Evolutionary conservation across 352 stramenopile genomes (phyloP).

Genomic region (Elongisporangium anandrum): DNA sequence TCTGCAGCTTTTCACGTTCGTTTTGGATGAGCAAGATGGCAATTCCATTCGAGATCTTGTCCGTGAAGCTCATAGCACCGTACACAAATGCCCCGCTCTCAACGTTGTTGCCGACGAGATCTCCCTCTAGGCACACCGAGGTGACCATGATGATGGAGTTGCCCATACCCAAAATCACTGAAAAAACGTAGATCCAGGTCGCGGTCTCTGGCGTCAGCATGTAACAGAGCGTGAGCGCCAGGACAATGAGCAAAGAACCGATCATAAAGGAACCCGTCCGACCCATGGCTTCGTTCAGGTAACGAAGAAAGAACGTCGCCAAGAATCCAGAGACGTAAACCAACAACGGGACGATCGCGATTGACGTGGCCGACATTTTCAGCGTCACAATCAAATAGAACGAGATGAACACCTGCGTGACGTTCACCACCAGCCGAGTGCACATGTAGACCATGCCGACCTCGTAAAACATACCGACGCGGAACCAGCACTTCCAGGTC

Average conservation of each 20-base stretch:
- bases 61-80: slow-evolving; percentile 84
- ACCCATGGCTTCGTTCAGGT: slow-evolving; percentile 68
- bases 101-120: slow-evolving; percentile 76
- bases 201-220: slow-evolving; percentile 52
- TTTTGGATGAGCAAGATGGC: slow-evolving; percentile 83
- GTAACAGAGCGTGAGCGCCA: slow-evolving; percentile 50
- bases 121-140: slow-evolving; percentile 76
- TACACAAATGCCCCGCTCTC: slow-evolving; percentile 86
- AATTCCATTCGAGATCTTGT: slow-evolving; percentile 85
- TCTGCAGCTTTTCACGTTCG: slow-evolving; percentile 63
- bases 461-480: slow-evolving; percentile 80
- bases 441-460: slow-evolving; percentile 87
- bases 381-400: slow-evolving; percentile 86
- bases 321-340: slow-evolving; percentile 83
- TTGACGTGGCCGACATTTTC: slow-evolving; percentile 79
- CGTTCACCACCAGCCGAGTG: slow-evolving; percentile 79
- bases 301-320: slow-evolving; percentile 70
- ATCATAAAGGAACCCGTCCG: slow-evolving; percentile 66
- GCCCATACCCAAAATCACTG: slow-evolving; percentile 69
- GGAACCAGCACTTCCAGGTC: slow-evolving; percentile 78
- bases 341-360: slow-evolving; percentile 78
- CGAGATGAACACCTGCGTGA: slow-evolving; percentile 85
- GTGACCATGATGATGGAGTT: slow-evolving; percentile 89
- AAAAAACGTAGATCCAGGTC: slow-evolving; percentile 71
- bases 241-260: slow-evolving; percentile 44